phyloP scores from a whole-genome alignment of 495 filamentous ascomycete genomes.

The Xylaria grammica region DNA sequence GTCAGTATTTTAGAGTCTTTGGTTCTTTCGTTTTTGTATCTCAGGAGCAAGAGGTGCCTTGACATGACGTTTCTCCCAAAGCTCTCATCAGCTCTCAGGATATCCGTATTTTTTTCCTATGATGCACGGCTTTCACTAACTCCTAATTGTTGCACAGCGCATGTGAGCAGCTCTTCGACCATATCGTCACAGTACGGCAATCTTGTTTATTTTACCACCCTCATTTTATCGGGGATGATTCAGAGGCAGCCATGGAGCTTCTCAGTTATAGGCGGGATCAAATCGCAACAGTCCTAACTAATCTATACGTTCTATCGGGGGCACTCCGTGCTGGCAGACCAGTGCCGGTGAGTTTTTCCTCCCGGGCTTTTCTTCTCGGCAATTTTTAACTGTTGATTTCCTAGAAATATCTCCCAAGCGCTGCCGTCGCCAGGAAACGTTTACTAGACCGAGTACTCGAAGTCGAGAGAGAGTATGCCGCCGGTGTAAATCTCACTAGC shows the following conservation, averaged over 20 bases:
- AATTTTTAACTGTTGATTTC: not conserved
- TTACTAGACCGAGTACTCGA: conserved; percentile 57
- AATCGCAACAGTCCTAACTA: conserved; percentile 61
- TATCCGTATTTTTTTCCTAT: not conserved
- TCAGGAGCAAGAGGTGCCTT: no score
- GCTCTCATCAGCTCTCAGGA: not conserved
- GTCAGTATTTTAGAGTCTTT: not conserved
- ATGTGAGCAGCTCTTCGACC: conserved; percentile 63
- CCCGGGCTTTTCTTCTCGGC: not conserved
- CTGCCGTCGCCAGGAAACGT: conserved; percentile 55
- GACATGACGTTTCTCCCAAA: not conserved
- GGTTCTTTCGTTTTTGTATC: not conserved
- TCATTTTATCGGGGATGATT: conserved; percentile 46
- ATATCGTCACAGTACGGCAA: conserved; percentile 61
- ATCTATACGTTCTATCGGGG: conserved; percentile 61
- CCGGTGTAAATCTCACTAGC: conserved; percentile 31
- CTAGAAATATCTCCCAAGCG: conserved; percentile 57
- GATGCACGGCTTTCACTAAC: not conserved
- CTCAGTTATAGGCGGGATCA: conserved; percentile 58
- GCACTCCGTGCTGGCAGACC: conserved; percentile 54
- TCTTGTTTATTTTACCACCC: conserved; percentile 63
- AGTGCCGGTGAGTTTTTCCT: conserved; percentile 46
- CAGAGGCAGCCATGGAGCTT: conserved; percentile 48
- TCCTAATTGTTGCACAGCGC: conserved; percentile 26
- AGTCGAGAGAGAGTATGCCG: conserved; percentile 47